Evolutionary conservation across 2,329 filamentous ascomycete genomes (phyloP).

Genomic region (Hypoxylon sp.): DNA sequence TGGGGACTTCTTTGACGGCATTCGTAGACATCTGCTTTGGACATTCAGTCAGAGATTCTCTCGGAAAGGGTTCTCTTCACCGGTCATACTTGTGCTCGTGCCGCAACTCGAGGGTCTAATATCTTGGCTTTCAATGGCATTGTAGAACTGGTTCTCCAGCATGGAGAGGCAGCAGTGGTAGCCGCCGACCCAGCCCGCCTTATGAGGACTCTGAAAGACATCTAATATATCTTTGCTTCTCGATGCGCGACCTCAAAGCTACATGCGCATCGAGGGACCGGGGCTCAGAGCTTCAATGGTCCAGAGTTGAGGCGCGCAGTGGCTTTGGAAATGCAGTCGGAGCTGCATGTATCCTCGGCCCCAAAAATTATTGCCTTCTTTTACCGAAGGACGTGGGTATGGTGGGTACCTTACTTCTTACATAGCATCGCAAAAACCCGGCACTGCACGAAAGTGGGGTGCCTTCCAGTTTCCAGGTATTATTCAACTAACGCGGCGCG

Average conservation of each 20-base stretch:
- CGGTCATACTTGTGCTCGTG: constrained; percentile 65
- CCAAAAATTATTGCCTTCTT: constrained; percentile 39
- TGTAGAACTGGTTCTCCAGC: constrained; percentile 60
- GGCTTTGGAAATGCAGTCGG: constrained; percentile 22
- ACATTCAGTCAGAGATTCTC: constrained; percentile 21
- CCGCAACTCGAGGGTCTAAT: constrained; percentile 69
- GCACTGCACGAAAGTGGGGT: constrained; percentile 25
- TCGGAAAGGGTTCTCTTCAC: neutral
- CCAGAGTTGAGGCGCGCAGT: constrained; percentile 13
- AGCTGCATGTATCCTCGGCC: constrained; percentile 28
- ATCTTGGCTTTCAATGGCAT: constrained; percentile 90
- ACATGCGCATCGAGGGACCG: constrained; percentile 55
- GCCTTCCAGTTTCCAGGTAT: neutral
- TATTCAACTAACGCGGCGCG: constrained; percentile 14
- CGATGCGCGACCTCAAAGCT: constrained; percentile 55
- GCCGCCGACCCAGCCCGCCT: constrained; percentile 68
- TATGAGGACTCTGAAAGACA: constrained; percentile 71
- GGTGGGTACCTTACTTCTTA: too few relatives aligned
- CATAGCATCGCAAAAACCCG: constrained; percentile 5
- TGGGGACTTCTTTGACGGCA: constrained; percentile 56
- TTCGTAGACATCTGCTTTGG: constrained; percentile 57
- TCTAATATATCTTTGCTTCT: constrained; percentile 59
- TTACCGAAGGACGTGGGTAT: constrained; percentile 34
- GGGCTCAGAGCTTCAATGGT: constrained; percentile 25
- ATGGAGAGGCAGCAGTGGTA: constrained; percentile 59